phyloP scores from a whole-genome alignment of 768 basidiomycete species.

The Mycena latifolia region DNA sequence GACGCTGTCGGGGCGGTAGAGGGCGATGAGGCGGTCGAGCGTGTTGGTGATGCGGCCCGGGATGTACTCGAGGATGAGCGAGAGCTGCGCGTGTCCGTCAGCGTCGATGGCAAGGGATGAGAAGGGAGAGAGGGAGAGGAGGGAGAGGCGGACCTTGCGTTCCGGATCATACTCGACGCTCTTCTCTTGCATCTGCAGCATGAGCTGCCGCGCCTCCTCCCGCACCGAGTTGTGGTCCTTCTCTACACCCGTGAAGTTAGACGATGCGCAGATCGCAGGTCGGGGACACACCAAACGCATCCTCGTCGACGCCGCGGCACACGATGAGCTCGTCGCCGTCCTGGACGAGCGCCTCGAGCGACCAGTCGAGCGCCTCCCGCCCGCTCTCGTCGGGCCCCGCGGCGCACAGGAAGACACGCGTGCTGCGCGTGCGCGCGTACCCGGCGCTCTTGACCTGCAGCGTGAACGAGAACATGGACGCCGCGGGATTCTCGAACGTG shows the following conservation, averaged over 20 bases:
- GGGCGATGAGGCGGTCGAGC: slow-evolving; percentile 91
- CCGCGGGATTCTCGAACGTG: slow-evolving; percentile 85
- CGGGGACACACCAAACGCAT: slow-evolving; percentile 74
- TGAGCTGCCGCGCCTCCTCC: slow-evolving; percentile 88
- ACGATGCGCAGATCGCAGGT: too few relatives aligned
- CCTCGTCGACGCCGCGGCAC: slow-evolving; percentile 90
- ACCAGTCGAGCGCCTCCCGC: slow-evolving; percentile 91
- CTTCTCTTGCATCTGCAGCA: slow-evolving; percentile 84
- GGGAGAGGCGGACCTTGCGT: slow-evolving; percentile 67
- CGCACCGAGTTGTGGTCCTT: slow-evolving; percentile 83
- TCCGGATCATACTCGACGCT: slow-evolving; percentile 82
- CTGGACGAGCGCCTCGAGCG: slow-evolving; percentile 85
- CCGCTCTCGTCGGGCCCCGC: slow-evolving; percentile 92
- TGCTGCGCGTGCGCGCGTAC: slow-evolving; percentile 79
- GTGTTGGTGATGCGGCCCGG: slow-evolving; percentile 92
- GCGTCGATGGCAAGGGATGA: too few relatives aligned
- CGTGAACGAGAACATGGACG: slow-evolving; percentile 90
- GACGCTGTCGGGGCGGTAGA: slow-evolving; percentile 92
- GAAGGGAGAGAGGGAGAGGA: background rate
- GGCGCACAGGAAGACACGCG: slow-evolving; percentile 92
- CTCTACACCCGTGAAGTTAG: slow-evolving; percentile 50
- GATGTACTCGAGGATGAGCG: slow-evolving; percentile 93
- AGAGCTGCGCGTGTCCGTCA: slow-evolving; percentile 77
- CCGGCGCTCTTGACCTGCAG: slow-evolving; percentile 87
- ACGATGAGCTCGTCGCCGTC: slow-evolving; percentile 95